Evolutionary conservation across 2,329 filamentous ascomycete genomes (phyloP).

Genomic region (Alternaria sp.): DNA sequence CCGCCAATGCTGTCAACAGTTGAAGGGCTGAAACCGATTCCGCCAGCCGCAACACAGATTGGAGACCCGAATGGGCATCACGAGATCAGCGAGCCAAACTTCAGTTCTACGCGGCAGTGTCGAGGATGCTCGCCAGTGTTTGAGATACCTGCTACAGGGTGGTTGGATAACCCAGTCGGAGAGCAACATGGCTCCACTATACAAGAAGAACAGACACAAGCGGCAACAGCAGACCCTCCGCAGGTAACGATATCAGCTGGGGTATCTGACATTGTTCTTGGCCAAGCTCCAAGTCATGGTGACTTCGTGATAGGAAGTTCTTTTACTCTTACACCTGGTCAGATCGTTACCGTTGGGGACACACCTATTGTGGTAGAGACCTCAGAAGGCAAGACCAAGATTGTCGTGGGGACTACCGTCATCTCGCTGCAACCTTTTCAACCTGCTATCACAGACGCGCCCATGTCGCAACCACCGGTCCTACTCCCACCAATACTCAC

Average conservation of each 20-base stretch:
- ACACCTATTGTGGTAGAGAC: conserved; percentile 37
- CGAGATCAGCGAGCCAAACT: conserved; percentile 39
- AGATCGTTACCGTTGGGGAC: conserved; percentile 29
- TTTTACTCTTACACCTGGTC: conserved; percentile 25
- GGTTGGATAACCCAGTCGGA: conserved; percentile 24
- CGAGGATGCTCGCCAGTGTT: conserved; percentile 37
- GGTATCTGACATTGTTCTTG: conserved; percentile 23
- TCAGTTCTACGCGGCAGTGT: conserved; percentile 34
- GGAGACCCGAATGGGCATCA: conserved; percentile 40
- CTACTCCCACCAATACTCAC: conserved; percentile 25
- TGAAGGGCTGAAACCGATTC: conserved; percentile 32
- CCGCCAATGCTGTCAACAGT: conserved; percentile 29
- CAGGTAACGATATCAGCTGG: conserved; percentile 24
- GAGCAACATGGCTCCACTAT: conserved; percentile 24
- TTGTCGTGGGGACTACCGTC: conserved; percentile 28
- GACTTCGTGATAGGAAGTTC: conserved; percentile 27
- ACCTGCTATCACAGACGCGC: conserved; percentile 22
- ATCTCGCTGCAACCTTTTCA: conserved; percentile 18
- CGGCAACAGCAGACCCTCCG: conserved; percentile 6
- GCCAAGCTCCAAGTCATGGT: conserved; percentile 15
- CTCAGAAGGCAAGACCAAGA: conserved; percentile 23
- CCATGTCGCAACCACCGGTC: conserved; percentile 12
- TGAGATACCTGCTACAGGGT: conserved; percentile 34
- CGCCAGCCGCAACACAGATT: conserved; percentile 25
- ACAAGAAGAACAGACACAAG: background rate